phyloP scores from a whole-genome alignment of 805 yeast species.

The Saccharomycopsis oosterbeekiorum region DNA sequence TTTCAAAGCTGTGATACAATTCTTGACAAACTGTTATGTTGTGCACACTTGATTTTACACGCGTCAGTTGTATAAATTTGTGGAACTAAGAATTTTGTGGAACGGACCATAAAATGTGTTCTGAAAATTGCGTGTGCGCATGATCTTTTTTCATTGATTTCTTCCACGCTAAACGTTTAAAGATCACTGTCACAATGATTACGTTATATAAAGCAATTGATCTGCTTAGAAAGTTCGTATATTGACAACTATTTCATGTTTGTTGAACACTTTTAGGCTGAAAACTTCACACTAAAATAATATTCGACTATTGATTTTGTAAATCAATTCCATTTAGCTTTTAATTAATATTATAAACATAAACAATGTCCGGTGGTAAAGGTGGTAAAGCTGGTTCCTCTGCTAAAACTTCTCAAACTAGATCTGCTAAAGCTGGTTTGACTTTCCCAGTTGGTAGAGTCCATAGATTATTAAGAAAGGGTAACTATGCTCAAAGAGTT shows the following conservation, averaged over 20 bases:
- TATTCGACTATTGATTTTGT: neutral
- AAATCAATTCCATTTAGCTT: neutral
- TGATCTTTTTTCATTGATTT: neutral
- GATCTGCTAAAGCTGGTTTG: slow-evolving; percentile 98
- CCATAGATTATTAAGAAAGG: slow-evolving; percentile 92
- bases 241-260: neutral
- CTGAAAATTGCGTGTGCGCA: neutral
- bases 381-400: slow-evolving; percentile 92
- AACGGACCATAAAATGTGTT: neutral
- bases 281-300: too few species aligned
- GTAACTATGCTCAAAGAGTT: slow-evolving; percentile 96
- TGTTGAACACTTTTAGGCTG: too few species aligned
- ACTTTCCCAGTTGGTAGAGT: slow-evolving; percentile 99
- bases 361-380: slow-evolving; percentile 56
- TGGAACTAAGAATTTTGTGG: neutral
- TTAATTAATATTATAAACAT: neutral
- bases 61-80: neutral
- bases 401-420: slow-evolving; percentile 83
- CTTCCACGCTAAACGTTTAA: neutral
- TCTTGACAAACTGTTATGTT: neutral
- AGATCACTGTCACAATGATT: neutral
- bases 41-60: neutral
- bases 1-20: neutral
- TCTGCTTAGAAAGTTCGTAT: neutral
- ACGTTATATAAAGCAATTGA: neutral